Evolutionary conservation across 1,284 basidiomycete genomes (phyloP).

Genomic region (Phellopilus nigrolimitatus): DNA sequence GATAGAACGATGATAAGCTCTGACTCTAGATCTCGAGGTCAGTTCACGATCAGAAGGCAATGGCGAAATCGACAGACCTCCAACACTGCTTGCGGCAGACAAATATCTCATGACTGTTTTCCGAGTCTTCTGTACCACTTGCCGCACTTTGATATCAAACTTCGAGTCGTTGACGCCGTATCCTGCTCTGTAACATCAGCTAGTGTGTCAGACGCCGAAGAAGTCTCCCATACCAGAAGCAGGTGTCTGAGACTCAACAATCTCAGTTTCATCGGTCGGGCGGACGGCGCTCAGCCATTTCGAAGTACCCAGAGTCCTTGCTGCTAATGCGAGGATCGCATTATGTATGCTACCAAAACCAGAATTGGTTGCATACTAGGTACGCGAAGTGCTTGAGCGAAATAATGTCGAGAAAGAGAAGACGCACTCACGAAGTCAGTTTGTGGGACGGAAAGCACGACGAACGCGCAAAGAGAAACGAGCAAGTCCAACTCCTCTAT

Average conservation of each 20-base stretch:
- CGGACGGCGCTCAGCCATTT: conserved; percentile 56
- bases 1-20: conserved; percentile 65
- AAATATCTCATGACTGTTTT: conserved; percentile 63
- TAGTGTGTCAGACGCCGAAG: conserved; percentile 20
- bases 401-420: conserved; percentile 3
- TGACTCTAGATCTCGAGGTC: conserved; percentile 38
- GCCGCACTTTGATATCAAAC: conserved; percentile 51
- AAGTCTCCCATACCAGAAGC: conserved; percentile 42
- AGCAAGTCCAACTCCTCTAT: conserved; percentile 77
- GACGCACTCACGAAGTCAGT: conserved; percentile 63
- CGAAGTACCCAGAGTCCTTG: conserved; percentile 65
- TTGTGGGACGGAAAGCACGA: conserved; percentile 67
- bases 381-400: conserved; percentile 9
- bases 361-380: conserved; percentile 61
- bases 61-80: conserved; percentile 35
- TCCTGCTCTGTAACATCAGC: conserved; percentile 34
- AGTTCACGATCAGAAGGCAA: not conserved
- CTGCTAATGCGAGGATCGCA: conserved; percentile 73
- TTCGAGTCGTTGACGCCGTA: conserved; percentile 44
- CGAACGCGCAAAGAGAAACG: conserved; percentile 60
- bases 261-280: conserved; percentile 70
- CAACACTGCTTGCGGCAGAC: conserved; percentile 64
- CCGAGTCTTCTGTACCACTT: conserved; percentile 50
- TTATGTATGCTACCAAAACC: conserved; percentile 83
- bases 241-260: conserved; percentile 46